These are phyloP conservation scores for Hypoxylon rickii DNA, from an alignment of 495 filamentous ascomycete genomes.

Conservation along the genomic window DNA sequence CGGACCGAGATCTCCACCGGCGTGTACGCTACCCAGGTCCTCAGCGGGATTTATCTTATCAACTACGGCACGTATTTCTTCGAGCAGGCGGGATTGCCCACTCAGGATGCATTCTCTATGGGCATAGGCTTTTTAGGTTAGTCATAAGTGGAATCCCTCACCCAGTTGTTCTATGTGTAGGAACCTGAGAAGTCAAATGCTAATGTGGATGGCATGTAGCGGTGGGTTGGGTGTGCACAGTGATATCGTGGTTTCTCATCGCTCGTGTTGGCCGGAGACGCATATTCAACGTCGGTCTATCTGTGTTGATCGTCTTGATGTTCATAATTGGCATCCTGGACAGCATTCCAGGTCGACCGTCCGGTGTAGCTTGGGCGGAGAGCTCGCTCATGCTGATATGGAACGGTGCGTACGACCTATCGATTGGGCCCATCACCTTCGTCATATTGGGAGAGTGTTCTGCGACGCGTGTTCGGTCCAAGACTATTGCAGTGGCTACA, in stretches of 20 bases:
- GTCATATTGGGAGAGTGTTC: slow-evolving; percentile 65
- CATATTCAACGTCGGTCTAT: slow-evolving; percentile 58
- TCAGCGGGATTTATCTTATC: slow-evolving; percentile 57
- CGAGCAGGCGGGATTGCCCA: slow-evolving; percentile 60
- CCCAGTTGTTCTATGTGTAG: neutral
- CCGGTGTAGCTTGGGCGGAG: slow-evolving; percentile 56
- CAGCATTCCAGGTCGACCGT: slow-evolving; percentile 51
- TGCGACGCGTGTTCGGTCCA: slow-evolving; percentile 61
- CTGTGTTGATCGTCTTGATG: slow-evolving; percentile 51
- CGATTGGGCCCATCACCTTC: slow-evolving; percentile 65
- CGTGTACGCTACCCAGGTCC: slow-evolving; percentile 56
- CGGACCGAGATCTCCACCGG: slow-evolving; percentile 61
- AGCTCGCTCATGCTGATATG: slow-evolving; percentile 60
- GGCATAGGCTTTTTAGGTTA: slow-evolving; percentile 53
- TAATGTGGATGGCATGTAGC: slow-evolving; percentile 20
- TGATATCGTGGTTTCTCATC: slow-evolving; percentile 59
- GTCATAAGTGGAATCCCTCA: slow-evolving; percentile 5
- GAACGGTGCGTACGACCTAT: slow-evolving; percentile 61
- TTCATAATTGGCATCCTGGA: slow-evolving; percentile 65
- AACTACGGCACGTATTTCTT: slow-evolving; percentile 70
- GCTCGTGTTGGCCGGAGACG: slow-evolving; percentile 57
- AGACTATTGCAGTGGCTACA: slow-evolving; percentile 65
- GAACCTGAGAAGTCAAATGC: slow-evolving; percentile 1
- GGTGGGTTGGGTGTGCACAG: slow-evolving; percentile 53
- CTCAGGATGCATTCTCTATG: slow-evolving; percentile 54